Percentiles rank a stretch among this genome's conserved stretches.
Evolutionary conservation across 2,329 filamentous ascomycete genomes (phyloP).

Genomic region (Orbilia blumenaviensis): DNA sequence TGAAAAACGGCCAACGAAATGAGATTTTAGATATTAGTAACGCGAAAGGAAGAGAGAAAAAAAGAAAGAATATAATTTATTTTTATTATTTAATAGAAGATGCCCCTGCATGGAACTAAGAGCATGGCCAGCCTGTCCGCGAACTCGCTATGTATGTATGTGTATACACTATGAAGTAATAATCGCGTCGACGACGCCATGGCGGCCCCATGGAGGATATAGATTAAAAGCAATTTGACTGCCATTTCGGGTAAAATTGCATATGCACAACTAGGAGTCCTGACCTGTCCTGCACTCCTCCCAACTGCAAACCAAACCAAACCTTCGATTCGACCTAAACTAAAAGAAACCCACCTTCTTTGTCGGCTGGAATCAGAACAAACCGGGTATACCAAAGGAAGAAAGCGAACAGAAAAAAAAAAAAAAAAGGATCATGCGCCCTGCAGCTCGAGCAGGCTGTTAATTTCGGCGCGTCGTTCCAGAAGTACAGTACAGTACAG

Average conservation of each 20-base stretch:
- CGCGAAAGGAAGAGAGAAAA: neutral
- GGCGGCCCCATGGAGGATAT: too few species aligned
- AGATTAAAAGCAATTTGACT: slow-evolving; percentile 45
- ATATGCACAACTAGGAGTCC: too few species aligned
- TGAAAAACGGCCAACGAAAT: too few species aligned
- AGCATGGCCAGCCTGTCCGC: neutral
- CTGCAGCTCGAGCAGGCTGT: neutral
- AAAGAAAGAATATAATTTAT: too few species aligned
- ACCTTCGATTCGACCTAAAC: too few species aligned
- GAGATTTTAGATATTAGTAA: too few species aligned
- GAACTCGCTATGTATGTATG: neutral
- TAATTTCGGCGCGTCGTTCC: slow-evolving; percentile 46
- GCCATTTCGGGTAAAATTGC: slow-evolving; percentile 47
- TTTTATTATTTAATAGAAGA: neutral
- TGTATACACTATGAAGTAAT: neutral
- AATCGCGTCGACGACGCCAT: neutral
- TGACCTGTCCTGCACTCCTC: neutral
- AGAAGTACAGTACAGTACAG: neutral
- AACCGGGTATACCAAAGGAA: neutral
- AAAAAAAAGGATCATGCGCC: slow-evolving; percentile 42
- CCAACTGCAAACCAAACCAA: too few species aligned
- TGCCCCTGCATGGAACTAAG: slow-evolving; percentile 15
- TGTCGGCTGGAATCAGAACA: slow-evolving; percentile 16
- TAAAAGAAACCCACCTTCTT: slow-evolving; percentile 4
- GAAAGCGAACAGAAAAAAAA: neutral